Percentiles rank a stretch among this genome's conserved stretches.
Conservation (phyloP, 164 flowering plant genomes). For the Platanus orientalis region DNA sequence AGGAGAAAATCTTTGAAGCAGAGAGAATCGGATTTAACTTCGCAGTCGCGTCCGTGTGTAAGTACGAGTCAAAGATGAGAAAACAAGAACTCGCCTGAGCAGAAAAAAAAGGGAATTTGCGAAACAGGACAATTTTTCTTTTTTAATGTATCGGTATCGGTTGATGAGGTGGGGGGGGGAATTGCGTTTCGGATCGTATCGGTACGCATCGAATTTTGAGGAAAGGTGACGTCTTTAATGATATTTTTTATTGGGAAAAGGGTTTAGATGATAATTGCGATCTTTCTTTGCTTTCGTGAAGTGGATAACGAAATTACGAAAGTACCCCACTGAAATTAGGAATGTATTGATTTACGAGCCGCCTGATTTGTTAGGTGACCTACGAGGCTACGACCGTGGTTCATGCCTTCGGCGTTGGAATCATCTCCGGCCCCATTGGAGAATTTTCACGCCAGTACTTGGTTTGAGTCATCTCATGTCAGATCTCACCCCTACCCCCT, state of each 20-base stretch:
- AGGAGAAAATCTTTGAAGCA: not conserved
- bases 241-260: too few relatives aligned
- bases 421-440: too few relatives aligned
- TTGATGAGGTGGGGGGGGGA: not conserved
- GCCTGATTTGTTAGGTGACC: too few relatives aligned
- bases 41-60: conserved; percentile 22
- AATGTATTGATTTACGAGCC: not conserved
- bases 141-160: not conserved
- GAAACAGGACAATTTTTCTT: not conserved
- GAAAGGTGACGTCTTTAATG: not conserved
- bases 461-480: too few relatives aligned
- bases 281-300: not conserved
- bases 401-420: too few relatives aligned
- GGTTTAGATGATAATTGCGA: too few relatives aligned
- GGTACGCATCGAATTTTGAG: not conserved
- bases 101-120: conserved; percentile 7
- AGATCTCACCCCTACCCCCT: too few relatives aligned
- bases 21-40: conserved; percentile 21
- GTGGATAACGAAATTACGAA: not conserved
- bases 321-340: not conserved
- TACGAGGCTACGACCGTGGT: too few relatives aligned
- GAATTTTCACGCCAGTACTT: too few relatives aligned
- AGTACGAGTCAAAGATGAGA: conserved; percentile 33
- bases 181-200: not conserved
- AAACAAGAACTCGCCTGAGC: conserved; percentile 26